Percentiles rank a stretch among this genome's conserved stretches.
Conservation (phyloP, 805 yeast species). For the Zygotorulaspora florentina region DNA sequence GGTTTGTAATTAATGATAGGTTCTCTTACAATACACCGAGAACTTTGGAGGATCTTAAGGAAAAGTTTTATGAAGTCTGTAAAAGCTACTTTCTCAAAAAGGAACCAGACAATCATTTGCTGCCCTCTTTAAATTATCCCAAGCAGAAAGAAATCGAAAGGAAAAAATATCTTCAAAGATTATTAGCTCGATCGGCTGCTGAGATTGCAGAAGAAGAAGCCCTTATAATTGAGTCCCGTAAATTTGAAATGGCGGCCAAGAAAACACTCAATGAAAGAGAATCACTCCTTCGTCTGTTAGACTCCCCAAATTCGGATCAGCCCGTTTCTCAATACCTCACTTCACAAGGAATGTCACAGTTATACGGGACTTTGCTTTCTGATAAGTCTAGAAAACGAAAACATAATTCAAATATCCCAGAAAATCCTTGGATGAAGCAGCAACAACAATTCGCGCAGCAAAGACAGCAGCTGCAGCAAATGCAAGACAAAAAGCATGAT, state of each 20-base stretch:
- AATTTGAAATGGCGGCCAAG: constrained; percentile 88
- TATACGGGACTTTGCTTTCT: constrained; percentile 73
- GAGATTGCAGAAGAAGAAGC: constrained; percentile 98
- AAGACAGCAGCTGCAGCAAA: constrained; percentile 33
- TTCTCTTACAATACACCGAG: constrained; percentile 38
- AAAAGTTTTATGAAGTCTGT: constrained; percentile 69
- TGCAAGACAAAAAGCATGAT: constrained; percentile 21
- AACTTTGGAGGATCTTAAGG: constrained; percentile 75
- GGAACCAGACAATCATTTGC: constrained; percentile 44
- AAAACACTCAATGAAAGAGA: constrained; percentile 81
- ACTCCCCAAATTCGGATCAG: constrained; percentile 80
- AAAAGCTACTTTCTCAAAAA: constrained; percentile 48
- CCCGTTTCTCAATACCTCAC: constrained; percentile 71
- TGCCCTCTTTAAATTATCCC: constrained; percentile 65
- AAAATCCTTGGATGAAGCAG: constrained; percentile 42
- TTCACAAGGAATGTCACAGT: constrained; percentile 84
- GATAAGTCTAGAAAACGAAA: constrained; percentile 57
- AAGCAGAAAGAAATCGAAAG: constrained; percentile 71
- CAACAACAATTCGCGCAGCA: constrained; percentile 40
- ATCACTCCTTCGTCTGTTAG: constrained; percentile 69
- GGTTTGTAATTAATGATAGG: constrained; percentile 66
- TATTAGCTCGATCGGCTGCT: constrained; percentile 83
- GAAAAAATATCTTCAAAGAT: constrained; percentile 70
- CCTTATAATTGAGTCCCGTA: constrained; percentile 83
- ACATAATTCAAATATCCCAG: constrained; percentile 38